phyloP scores from a whole-genome alignment of 2,329 filamentous ascomycete species.

The Clarireedia hainanense region DNA sequence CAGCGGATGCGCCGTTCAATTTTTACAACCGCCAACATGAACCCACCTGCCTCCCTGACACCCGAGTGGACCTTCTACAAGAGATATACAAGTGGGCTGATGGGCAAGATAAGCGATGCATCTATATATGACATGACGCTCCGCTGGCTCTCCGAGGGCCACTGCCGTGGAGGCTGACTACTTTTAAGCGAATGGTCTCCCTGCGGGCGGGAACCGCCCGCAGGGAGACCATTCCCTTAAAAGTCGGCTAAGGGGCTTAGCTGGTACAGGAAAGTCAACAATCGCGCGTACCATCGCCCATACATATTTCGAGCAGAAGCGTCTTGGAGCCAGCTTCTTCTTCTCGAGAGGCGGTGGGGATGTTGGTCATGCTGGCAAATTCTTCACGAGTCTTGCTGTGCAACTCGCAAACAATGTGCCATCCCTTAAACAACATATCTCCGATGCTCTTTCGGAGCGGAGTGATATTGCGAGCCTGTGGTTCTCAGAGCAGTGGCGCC shows the following conservation, averaged over 20 bases:
- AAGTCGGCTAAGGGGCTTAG: slow-evolving; percentile 30
- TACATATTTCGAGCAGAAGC: slow-evolving; percentile 25
- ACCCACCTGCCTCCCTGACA: background rate
- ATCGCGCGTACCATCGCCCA: slow-evolving; percentile 23
- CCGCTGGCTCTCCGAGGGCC: too few species aligned
- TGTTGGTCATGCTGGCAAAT: slow-evolving; percentile 23
- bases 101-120: slow-evolving; percentile 2
- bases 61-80: background rate
- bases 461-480: slow-evolving; percentile 25
- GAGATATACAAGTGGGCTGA: slow-evolving; percentile 1
- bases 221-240: too few species aligned
- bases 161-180: too few species aligned
- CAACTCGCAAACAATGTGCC: slow-evolving; percentile 25
- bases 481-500: slow-evolving; percentile 30
- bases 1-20: slow-evolving; percentile 2
- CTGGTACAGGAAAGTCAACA: slow-evolving; percentile 29
- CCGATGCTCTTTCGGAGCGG: slow-evolving; percentile 28
- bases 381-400: slow-evolving; percentile 29
- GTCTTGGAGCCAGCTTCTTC: slow-evolving; percentile 29
- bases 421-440: slow-evolving; percentile 22
- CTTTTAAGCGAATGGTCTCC: too few species aligned
- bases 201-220: too few species aligned
- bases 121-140: slow-evolving; percentile 18
- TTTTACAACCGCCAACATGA: slow-evolving; percentile 2
- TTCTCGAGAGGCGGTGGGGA: slow-evolving; percentile 18